Base-by-base conservation (phyloP, 306 rosid species). In the Acacia melanoxylon region DNA sequence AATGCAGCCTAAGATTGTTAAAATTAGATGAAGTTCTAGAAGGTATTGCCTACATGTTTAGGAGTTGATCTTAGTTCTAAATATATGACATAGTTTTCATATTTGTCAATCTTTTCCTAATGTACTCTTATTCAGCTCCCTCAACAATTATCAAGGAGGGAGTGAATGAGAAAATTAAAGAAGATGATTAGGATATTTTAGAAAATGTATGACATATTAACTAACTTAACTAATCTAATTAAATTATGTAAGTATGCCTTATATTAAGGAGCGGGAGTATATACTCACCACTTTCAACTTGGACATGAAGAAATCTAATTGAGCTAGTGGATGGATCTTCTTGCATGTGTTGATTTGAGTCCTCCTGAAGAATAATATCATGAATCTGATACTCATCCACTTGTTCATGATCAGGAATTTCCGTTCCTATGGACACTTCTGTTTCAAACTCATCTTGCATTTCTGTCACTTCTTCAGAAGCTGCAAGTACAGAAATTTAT, bases 361-460 rank as follows among this genome's bases (percentile, higher is more conserved):
- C 85, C 80, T 80, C 84, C 74, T 62, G 83, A 58, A 80, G 83
- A 42, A 71, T 40, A 45, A 67, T 35, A 59, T 80, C 88, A 65
- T 84, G 87, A 82, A 88, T 54, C 81, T 91, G 87, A 87, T 74
- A 82, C 74, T 90, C 95, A 51, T 91, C 94, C 56, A 87, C 85
- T 14, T 83, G 90, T 44, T 93, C 93, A 31, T 87, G 97, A 72
- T 93, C 98, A 72, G 95, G 98, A 93, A 95, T 95, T 46, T 95
- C 95, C 40, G 97, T 88, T 83, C 95, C 99, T 48, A 86, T 91
- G 48, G 97, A 91, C 65, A 95, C 90, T 71, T 93, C 99, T 68
- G 88, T 89, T 76, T 93, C 97, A 77, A 31, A 85, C 78, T 91
- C 97, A 76, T 91, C 86, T 41, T 77, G 85, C 88, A 80, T 82